Evolutionary conservation across 345 rosid species (phyloP).

Genomic region (Sisymbrium irio): DNA sequence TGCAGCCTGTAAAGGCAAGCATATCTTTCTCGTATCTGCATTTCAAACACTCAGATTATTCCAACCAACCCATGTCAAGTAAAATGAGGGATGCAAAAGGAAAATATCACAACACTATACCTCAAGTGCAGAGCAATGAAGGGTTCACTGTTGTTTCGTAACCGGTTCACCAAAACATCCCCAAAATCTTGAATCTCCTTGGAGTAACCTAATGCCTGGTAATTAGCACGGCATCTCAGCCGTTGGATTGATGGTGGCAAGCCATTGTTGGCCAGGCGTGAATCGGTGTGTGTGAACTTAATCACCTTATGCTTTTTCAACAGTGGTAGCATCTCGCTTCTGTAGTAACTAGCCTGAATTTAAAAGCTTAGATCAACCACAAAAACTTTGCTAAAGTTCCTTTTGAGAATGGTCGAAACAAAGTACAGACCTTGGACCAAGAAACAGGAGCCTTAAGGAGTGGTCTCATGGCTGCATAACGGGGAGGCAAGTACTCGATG

Average conservation of each 20-base stretch:
- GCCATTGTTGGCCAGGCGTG: conserved; percentile 87
- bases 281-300: conserved; percentile 86
- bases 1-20: conserved; percentile 99
- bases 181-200: conserved; percentile 78
- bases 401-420: neutral
- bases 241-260: conserved; percentile 69
- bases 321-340: conserved; percentile 59
- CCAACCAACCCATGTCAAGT: neutral
- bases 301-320: conserved; percentile 79
- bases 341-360: conserved; percentile 91
- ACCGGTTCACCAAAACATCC: conserved; percentile 56
- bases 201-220: conserved; percentile 68
- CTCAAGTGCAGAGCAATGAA: conserved; percentile 86
- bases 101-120: conserved; percentile 18
- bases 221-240: conserved; percentile 92
- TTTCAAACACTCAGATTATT: neutral
- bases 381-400: neutral
- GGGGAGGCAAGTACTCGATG: conserved; percentile 72
- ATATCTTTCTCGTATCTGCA: conserved; percentile 97
- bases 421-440: conserved; percentile 75
- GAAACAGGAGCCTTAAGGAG: conserved; percentile 86
- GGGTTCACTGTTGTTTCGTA: conserved; percentile 65
- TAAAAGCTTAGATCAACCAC: neutral
- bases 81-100: neutral
- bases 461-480: conserved; percentile 53